A percentile compares a stretch with the other conserved stretches of the same genome.
Conservation (phyloP, 495 filamentous ascomycete genomes). For the Lepraria neglecta region DNA sequence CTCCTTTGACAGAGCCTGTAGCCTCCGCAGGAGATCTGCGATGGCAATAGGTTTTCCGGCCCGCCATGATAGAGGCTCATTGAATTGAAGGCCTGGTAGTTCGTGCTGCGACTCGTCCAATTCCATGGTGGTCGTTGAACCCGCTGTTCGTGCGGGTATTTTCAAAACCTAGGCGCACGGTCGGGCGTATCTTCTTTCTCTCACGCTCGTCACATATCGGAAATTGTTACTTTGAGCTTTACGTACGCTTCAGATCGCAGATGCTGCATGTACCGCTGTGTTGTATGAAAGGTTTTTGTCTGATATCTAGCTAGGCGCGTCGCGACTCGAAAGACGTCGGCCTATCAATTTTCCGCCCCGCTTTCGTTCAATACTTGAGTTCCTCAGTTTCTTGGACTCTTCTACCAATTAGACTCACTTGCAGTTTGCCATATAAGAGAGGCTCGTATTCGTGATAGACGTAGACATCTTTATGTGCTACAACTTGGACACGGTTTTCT, state of each 20-base stretch:
- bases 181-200: neutral
- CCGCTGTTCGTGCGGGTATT: slow-evolving; percentile 17
- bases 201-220: neutral
- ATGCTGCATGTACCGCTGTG: neutral
- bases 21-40: slow-evolving; percentile 69
- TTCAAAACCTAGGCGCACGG: neutral
- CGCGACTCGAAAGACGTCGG: neutral
- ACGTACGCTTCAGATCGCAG: neutral
- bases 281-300: neutral
- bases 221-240: neutral
- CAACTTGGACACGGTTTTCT: neutral
- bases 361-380: too few species aligned
- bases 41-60: slow-evolving; percentile 80
- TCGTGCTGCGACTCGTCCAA: slow-evolving; percentile 20
- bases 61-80: slow-evolving; percentile 85
- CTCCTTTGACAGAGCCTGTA: slow-evolving; percentile 76
- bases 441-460: neutral
- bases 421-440: neutral
- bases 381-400: too few species aligned
- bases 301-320: slow-evolving; percentile 3
- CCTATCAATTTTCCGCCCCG: too few species aligned
- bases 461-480: neutral
- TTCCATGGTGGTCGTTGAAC: slow-evolving; percentile 17
- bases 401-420: neutral
- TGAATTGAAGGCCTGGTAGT: slow-evolving; percentile 54